Percentiles rank a stretch among this genome's conserved stretches.
phyloP scores from a whole-genome alignment of 768 basidiomycete genomes.

The Leccinum aurantiacum region DNA sequence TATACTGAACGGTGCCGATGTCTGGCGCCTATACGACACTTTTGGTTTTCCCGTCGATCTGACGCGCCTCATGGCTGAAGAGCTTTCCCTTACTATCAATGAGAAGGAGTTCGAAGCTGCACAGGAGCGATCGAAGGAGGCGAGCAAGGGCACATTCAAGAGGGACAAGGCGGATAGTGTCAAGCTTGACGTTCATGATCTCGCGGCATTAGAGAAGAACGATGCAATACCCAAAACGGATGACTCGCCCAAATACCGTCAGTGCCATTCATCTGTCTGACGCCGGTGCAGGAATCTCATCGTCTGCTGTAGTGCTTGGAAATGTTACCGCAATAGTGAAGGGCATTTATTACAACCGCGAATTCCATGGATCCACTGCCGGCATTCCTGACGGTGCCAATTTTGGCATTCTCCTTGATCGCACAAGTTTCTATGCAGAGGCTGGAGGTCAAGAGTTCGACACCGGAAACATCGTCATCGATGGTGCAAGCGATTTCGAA shows the following conservation, averaged over 20 bases:
- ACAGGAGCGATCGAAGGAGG: conserved; percentile 84
- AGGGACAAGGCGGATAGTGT: conserved; percentile 66
- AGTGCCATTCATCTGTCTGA: conserved; percentile 27
- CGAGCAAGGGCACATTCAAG: conserved; percentile 82
- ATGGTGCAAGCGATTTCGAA: conserved; percentile 88
- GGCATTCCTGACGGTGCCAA: conserved; percentile 60
- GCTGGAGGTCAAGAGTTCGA: conserved; percentile 97
- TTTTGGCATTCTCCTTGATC: conserved; percentile 88
- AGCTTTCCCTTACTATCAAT: conserved; percentile 80
- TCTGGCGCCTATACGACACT: conserved; percentile 97
- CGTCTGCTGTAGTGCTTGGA: conserved; percentile 57
- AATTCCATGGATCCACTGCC: conserved; percentile 68
- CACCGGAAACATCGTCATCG: conserved; percentile 92
- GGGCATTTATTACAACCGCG: conserved; percentile 80
- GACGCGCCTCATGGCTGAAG: conserved; percentile 96
- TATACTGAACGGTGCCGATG: conserved; percentile 84
- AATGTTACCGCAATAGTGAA: conserved; percentile 75
- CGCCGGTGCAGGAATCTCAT: conserved; percentile 2
- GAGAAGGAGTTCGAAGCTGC: conserved; percentile 88
- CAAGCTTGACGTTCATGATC: conserved; percentile 94
- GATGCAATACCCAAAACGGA: conserved; percentile 83
- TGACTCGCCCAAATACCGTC: conserved; percentile 89
- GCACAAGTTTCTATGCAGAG: conserved; percentile 96
- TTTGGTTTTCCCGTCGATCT: conserved; percentile 98
- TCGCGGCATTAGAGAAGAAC: conserved; percentile 82